Evolutionary conservation across 306 rosid genomes (phyloP).

Genomic region (Cajanus cajan): DNA sequence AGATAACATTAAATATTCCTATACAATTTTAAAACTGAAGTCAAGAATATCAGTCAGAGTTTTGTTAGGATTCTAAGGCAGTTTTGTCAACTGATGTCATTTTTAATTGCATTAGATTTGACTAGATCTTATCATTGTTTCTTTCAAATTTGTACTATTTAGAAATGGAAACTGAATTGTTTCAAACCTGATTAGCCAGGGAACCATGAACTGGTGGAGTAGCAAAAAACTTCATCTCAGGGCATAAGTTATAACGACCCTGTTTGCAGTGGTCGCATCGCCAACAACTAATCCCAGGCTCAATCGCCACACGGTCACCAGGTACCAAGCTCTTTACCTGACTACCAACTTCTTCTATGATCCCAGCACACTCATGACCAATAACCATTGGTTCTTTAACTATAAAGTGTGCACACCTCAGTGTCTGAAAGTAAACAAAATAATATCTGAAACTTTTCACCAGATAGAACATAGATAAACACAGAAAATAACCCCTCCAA

Average conservation of each 20-base stretch:
- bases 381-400: conserved; percentile 92
- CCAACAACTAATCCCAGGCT: conserved; percentile 92
- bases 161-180: conserved; percentile 6
- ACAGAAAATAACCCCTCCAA: conserved; percentile 1
- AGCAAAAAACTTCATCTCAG: conserved; percentile 88
- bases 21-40: not conserved
- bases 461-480: not conserved
- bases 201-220: conserved; percentile 92
- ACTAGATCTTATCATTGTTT: not conserved
- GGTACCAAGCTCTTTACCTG: conserved; percentile 56
- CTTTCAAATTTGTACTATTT: not conserved
- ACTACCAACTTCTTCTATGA: conserved; percentile 76
- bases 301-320: conserved; percentile 82
- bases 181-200: conserved; percentile 82
- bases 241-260: conserved; percentile 85
- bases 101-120: not conserved
- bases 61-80: not conserved
- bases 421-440: conserved; percentile 45
- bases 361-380: conserved; percentile 97
- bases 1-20: not conserved
- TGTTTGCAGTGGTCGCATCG: conserved; percentile 67
- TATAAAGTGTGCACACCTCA: conserved; percentile 74
- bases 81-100: not conserved
- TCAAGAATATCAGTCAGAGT: not conserved
- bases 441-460: conserved; percentile 1